phyloP scores from a whole-genome alignment of 192 early-diverging fungal species.

The Linnemannia elongata region DNA sequence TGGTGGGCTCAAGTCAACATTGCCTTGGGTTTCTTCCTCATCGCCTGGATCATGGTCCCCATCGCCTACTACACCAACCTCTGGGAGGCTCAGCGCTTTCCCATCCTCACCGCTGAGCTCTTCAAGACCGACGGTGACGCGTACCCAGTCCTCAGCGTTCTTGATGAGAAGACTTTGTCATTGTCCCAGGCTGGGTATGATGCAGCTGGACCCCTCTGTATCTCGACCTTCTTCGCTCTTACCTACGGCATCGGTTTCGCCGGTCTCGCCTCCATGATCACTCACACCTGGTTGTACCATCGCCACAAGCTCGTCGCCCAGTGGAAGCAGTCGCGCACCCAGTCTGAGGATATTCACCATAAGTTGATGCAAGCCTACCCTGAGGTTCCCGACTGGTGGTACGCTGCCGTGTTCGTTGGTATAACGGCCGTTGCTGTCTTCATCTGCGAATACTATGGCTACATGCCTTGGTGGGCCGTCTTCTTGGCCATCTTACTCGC shows the following conservation, averaged over 20 bases:
- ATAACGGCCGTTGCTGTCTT: constrained; percentile 48
- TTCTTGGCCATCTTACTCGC: constrained; percentile 55
- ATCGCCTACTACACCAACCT: too few species aligned
- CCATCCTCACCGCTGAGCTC: constrained; percentile 46
- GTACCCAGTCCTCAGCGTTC: constrained; percentile 37
- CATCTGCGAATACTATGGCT: constrained; percentile 18
- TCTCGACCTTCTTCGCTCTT: constrained; percentile 61
- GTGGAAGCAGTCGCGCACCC: constrained; percentile 65
- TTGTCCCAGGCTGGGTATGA: constrained; percentile 43
- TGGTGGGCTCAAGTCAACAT: too few species aligned
- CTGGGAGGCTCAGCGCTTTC: constrained; percentile 46
- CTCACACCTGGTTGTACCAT: too few species aligned
- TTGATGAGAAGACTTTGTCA: constrained; percentile 15
- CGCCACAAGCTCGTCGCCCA: too few species aligned
- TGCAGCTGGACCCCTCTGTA: constrained; percentile 57
- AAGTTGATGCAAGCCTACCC: too few species aligned
- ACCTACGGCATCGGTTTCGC: too few species aligned
- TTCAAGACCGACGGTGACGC: constrained; percentile 40
- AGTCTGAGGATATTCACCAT: too few species aligned
- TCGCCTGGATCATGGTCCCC: too few species aligned
- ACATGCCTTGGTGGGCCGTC: constrained; percentile 62
- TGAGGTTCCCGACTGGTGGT: too few species aligned
- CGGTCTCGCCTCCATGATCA: too few species aligned
- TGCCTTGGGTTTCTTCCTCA: too few species aligned
- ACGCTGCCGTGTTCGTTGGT: constrained; percentile 41